Base-by-base conservation (phyloP, 306 rosid genomes). In the Cucurbita argyrosperma region DNA sequence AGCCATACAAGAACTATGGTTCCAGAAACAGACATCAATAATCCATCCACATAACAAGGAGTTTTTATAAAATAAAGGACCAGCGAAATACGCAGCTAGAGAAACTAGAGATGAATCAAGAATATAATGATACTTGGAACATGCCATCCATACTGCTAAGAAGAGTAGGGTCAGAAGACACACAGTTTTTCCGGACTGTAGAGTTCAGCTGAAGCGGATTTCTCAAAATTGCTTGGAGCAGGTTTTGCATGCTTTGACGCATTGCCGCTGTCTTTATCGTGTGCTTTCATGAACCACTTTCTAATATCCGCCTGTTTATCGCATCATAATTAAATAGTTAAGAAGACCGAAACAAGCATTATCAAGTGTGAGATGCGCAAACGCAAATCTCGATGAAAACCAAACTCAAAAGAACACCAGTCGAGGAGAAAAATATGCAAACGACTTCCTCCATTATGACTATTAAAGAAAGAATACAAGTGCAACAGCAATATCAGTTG, bases 211-310 rank as follows among this genome's bases (percentile, higher is more conserved):
- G 87, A 38, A 56, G 91, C 42, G 67, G 81, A 79, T 64, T 85
- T 85, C 12, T 69, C 59, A 43, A 62, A 60, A 71, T 15, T 51
- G 57, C 67, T 47, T 16, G 76, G 35, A 12, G 71, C 64, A 1
- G 87, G 73, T 51, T 79, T 82, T 45, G 88, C 78, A 66, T 81
- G 73, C 75, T 89, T 88, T 47, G 89, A 68, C 38, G 57, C 81
- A 73, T 58, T 64, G 69, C 74, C 89, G 75, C 77, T 87, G 15
- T 74, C 80, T 79, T 88, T 91, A 49, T 82, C 90, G 63, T 91
- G 97, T 2, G 97, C 80, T 84, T 91, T 94, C 96, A 91, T 89
- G 84, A 94, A 94, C 99, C 99, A 91, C 79, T 91, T 94, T 72
- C 99, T 77, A 64, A 91, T 91, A 81, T 94, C 98, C 30, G 72